Percentiles rank a stretch among this genome's conserved stretches.
Conservation (phyloP, 1,284 basidiomycete genomes). For the Mycena sp. region DNA sequence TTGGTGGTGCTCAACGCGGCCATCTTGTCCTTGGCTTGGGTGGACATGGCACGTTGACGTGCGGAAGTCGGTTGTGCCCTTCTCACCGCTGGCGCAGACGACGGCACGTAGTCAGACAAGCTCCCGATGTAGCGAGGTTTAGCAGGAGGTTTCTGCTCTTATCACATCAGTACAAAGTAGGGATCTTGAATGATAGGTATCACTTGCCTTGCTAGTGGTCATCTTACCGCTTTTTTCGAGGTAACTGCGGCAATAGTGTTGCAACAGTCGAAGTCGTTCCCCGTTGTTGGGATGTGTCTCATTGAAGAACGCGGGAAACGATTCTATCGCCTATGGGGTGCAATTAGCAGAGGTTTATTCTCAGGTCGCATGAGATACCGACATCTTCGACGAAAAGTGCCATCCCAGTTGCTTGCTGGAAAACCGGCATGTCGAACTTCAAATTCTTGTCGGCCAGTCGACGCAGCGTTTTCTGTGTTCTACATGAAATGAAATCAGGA, state of each 20-base stretch:
- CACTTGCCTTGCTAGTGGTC: background rate
- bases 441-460: background rate
- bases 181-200: background rate
- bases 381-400: background rate
- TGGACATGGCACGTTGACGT: no score
- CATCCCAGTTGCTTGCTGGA: constrained; percentile 8
- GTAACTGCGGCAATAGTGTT: constrained; percentile 9
- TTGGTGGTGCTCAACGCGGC: no score
- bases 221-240: constrained; percentile 15
- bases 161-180: background rate
- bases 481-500: background rate
- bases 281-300: background rate
- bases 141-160: background rate
- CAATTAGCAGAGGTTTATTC: background rate
- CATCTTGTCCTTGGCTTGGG: no score
- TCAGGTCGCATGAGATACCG: background rate
- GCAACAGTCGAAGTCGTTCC: background rate
- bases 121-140: background rate
- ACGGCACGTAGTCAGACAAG: no score
- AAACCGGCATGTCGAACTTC: constrained; percentile 1
- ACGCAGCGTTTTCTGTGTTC: constrained; percentile 1
- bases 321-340: background rate
- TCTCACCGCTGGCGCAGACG: no score
- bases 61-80: no score
- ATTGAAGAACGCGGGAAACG: constrained; percentile 9